These are phyloP conservation scores for Begonia masoniana DNA, from an alignment of 306 rosid species.

Conservation along the genomic window DNA sequence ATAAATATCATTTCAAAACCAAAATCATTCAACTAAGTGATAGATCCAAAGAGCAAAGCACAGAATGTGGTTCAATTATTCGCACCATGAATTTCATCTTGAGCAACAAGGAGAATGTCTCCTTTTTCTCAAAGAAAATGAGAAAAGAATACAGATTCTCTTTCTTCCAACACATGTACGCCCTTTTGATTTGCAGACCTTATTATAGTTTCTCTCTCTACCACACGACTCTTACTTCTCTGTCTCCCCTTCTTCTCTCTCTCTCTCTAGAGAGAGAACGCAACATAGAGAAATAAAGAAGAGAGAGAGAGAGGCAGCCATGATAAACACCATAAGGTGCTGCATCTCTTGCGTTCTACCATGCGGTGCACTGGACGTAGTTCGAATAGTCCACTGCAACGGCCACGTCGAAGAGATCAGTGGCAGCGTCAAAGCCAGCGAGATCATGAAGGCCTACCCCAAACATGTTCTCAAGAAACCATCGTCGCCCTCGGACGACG, in stretches of 20 bases:
- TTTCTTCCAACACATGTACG: too few relatives aligned
- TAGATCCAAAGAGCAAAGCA: slow-evolving; percentile 40
- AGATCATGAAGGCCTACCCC: slow-evolving; percentile 78
- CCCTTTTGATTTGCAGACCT: neutral
- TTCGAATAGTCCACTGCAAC: slow-evolving; percentile 77
- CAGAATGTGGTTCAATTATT: slow-evolving; percentile 61
- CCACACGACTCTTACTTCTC: neutral
- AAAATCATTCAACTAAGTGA: slow-evolving; percentile 43
- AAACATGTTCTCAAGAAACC: slow-evolving; percentile 84
- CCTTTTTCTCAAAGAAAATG: neutral
- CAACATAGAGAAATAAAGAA: neutral
- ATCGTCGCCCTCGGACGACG: slow-evolving; percentile 34
- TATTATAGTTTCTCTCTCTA: neutral
- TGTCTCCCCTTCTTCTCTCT: slow-evolving; percentile 6
- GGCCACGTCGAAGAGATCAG: slow-evolving; percentile 82
- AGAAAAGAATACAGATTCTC: too few relatives aligned
- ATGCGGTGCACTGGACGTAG: slow-evolving; percentile 81
- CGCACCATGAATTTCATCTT: slow-evolving; percentile 47
- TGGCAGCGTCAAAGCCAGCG: slow-evolving; percentile 57
- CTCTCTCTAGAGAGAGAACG: slow-evolving; percentile 17
- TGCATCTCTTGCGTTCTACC: slow-evolving; percentile 97
- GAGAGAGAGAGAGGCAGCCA: slow-evolving; percentile 5
- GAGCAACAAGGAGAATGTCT: neutral
- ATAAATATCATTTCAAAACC: slow-evolving; percentile 27
- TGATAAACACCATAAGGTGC: slow-evolving; percentile 76